Conservation (phyloP, 495 filamentous ascomycete species). For the Thermothielavioides terrestris region DNA sequence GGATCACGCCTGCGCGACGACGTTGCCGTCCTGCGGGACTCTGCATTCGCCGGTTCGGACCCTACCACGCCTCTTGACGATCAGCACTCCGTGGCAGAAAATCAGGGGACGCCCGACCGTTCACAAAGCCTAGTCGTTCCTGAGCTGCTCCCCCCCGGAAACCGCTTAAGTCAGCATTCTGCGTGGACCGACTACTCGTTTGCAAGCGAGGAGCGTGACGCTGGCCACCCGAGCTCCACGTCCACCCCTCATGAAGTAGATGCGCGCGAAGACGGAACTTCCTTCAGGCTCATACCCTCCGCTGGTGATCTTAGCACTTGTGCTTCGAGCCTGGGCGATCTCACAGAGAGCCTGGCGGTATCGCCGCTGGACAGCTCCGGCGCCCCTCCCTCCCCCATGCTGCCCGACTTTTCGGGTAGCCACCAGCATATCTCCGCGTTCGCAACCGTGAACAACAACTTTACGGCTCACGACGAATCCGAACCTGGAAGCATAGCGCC, state of each 20-base stretch:
- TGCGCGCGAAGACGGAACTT: slow-evolving; percentile 5
- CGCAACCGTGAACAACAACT: slow-evolving; percentile 28
- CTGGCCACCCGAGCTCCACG: slow-evolving; percentile 11
- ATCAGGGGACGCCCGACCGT: slow-evolving; percentile 19
- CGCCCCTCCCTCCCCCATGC: slow-evolving; percentile 16
- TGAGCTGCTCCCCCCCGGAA: slow-evolving; percentile 34
- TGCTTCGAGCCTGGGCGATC: slow-evolving; percentile 16
- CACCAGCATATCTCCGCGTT: slow-evolving; percentile 32
- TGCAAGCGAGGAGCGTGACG: slow-evolving; percentile 36
- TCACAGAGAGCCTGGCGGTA: slow-evolving; percentile 15
- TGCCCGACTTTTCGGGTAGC: slow-evolving; percentile 12
- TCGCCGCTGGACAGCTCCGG: slow-evolving; percentile 21
- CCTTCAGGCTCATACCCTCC: slow-evolving; percentile 11
- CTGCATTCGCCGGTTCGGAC: slow-evolving; percentile 26
- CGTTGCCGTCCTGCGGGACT: slow-evolving; percentile 26
- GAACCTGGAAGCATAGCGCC: slow-evolving; percentile 16
- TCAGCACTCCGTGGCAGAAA: slow-evolving; percentile 16
- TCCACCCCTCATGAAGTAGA: slow-evolving; percentile 18
- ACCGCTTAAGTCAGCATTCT: slow-evolving; percentile 43
- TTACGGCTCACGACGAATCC: slow-evolving; percentile 19
- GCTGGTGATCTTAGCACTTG: slow-evolving; percentile 13
- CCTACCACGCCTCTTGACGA: slow-evolving; percentile 20
- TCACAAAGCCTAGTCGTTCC: slow-evolving; percentile 35
- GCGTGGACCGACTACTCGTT: slow-evolving; percentile 51
- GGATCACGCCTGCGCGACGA: slow-evolving; percentile 26